Evolutionary conservation across 768 basidiomycete species (phyloP).

Genomic region (Boletus rex-veris): DNA sequence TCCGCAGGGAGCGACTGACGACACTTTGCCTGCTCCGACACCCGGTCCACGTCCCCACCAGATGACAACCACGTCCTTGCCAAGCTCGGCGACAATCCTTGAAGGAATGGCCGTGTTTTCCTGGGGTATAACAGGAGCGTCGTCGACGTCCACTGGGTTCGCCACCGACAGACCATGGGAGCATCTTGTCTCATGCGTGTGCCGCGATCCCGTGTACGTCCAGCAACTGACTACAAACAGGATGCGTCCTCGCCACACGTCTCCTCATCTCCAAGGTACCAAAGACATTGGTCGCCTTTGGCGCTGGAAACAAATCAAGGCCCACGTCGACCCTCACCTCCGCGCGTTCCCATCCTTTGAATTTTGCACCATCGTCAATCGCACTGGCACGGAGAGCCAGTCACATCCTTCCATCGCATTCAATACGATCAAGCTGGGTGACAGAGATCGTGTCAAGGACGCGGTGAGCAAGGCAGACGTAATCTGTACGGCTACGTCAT

Average conservation of each 20-base stretch:
- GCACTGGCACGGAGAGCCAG: constrained; percentile 36
- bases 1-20: too few relatives aligned
- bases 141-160: too few relatives aligned
- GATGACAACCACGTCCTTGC: too few relatives aligned
- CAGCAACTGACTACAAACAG: constrained; percentile 33
- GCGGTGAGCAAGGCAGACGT: constrained; percentile 34
- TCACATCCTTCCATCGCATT: constrained; percentile 27
- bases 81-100: too few relatives aligned
- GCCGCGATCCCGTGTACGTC: not conserved
- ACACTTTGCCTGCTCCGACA: too few relatives aligned
- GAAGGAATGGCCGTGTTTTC: too few relatives aligned
- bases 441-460: constrained; percentile 2
- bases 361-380: constrained; percentile 59
- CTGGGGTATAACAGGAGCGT: too few relatives aligned
- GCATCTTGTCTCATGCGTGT: too few relatives aligned
- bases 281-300: constrained; percentile 55
- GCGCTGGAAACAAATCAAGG: constrained; percentile 65
- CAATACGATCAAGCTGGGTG: constrained; percentile 5
- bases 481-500: constrained; percentile 74
- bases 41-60: too few relatives aligned
- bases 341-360: constrained; percentile 52
- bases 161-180: too few relatives aligned
- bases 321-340: constrained; percentile 62
- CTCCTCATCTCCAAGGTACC: constrained; percentile 47
- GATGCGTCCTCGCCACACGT: constrained; percentile 63